phyloP scores from a whole-genome alignment of 257 asterid species.

The Plantago elongata region DNA sequence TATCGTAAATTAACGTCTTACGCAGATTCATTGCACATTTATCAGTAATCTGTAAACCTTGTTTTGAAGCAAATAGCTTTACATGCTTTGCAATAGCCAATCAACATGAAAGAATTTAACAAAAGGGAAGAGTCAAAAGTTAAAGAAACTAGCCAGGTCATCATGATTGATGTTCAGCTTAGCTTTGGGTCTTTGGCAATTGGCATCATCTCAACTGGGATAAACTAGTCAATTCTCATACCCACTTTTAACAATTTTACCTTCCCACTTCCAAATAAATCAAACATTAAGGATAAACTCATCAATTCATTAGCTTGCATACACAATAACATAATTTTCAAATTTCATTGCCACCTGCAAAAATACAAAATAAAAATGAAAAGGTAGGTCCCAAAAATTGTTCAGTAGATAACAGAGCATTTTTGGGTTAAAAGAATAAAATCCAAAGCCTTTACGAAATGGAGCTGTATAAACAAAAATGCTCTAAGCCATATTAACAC shows the following conservation, averaged over 20 bases:
- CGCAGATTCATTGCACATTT: background rate
- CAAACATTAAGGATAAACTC: background rate
- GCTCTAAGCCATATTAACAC: too few species aligned
- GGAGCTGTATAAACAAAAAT: too few species aligned
- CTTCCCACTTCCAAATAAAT: slow-evolving; percentile 6
- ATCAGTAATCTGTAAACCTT: background rate
- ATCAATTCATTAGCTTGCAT: background rate
- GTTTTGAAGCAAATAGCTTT: background rate
- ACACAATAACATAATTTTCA: too few species aligned
- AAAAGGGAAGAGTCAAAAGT: background rate
- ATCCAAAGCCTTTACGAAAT: too few species aligned
- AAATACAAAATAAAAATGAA: too few species aligned
- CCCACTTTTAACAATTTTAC: slow-evolving; percentile 14
- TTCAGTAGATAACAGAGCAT: too few species aligned
- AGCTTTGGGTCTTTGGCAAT: slow-evolving; percentile 2
- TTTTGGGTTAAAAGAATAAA: too few species aligned
- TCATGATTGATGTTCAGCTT: slow-evolving; percentile 13
- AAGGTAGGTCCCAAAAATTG: too few species aligned
- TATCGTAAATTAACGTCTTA: too few species aligned
- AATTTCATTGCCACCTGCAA: too few species aligned
- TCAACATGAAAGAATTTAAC: background rate
- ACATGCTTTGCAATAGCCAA: slow-evolving; percentile 8
- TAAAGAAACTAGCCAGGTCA: slow-evolving; percentile 15
- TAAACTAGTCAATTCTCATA: background rate
- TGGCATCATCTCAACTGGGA: background rate